Evolutionary conservation across 768 basidiomycete genomes (phyloP).

Genomic region (Dioszegia aurantiaca): DNA sequence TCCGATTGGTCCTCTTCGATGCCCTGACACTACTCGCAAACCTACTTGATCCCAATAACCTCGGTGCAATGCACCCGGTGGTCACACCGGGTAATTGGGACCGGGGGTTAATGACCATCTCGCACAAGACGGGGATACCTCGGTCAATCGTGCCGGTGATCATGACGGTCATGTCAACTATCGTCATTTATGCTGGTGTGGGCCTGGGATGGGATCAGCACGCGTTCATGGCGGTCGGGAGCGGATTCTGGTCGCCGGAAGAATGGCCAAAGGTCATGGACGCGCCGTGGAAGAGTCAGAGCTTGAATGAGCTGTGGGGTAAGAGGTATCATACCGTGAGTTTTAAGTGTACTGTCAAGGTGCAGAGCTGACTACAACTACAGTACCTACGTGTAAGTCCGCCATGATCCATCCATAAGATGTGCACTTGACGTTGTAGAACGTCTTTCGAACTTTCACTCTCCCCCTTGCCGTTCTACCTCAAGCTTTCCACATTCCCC

Average conservation of each 20-base stretch:
- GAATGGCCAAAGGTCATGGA: constrained; percentile 18
- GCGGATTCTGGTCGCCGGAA: constrained; percentile 14
- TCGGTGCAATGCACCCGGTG: not conserved
- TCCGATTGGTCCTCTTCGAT: constrained; percentile 15
- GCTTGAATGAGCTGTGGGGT: constrained; percentile 21
- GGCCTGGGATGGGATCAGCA: constrained; percentile 2
- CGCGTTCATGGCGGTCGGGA: constrained; percentile 11
- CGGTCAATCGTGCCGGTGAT: not conserved
- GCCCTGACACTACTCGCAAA: not conserved
- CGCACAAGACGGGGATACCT: constrained; percentile 6
- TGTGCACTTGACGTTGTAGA: not conserved
- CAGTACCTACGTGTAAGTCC: constrained; percentile 6
- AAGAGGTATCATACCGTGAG: constrained; percentile 17
- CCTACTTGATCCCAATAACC: constrained; percentile 9
- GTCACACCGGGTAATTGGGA: not conserved
- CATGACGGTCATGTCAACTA: not conserved
- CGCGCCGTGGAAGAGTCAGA: constrained; percentile 11
- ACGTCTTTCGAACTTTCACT: constrained; percentile 7
- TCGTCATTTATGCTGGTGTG: constrained; percentile 1
- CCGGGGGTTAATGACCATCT: constrained; percentile 1
- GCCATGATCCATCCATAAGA: not conserved
- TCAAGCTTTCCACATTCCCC: constrained; percentile 1
- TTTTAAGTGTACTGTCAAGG: not conserved
- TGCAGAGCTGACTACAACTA: constrained; percentile 4
- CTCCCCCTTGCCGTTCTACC: constrained; percentile 8